Conservation (phyloP, 768 basidiomycete species). For the Russula vinacea region DNA sequence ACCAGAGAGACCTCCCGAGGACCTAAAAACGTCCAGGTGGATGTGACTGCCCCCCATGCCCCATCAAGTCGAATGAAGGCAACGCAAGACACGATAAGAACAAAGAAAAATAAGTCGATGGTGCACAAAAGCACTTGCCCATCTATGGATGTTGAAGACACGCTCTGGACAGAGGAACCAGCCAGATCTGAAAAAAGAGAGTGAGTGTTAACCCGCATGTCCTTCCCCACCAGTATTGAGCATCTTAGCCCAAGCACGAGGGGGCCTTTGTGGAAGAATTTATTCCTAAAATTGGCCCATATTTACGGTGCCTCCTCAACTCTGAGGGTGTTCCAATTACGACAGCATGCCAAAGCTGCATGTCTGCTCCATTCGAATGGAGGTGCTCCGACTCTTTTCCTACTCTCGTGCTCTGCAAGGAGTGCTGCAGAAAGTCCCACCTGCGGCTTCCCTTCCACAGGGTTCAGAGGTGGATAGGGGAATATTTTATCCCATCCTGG, state of each 20-base stretch:
- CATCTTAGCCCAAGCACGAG: not conserved
- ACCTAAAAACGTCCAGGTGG: no score
- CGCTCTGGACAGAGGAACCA: not conserved
- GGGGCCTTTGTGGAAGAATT: not conserved
- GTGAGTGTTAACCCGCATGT: no score
- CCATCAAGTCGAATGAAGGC: no score
- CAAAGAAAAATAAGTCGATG: not conserved
- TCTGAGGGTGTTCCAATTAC: not conserved
- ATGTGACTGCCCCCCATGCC: no score
- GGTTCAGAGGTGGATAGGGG: slow-evolving; percentile 3
- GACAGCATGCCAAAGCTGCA: not conserved
- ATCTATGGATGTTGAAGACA: not conserved
- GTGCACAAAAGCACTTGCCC: not conserved
- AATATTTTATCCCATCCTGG: slow-evolving; percentile 10
- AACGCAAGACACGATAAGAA: not conserved
- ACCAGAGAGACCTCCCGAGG: no score
- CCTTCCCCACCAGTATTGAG: no score
- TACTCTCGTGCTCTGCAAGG: slow-evolving; percentile 1
- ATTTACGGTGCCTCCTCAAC: not conserved
- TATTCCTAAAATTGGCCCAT: not conserved
- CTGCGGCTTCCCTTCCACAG: slow-evolving; percentile 9
- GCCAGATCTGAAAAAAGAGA: no score
- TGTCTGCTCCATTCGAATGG: not conserved
- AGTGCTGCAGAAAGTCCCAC: not conserved
- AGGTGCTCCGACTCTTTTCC: slow-evolving; percentile 3